Base-by-base conservation (phyloP, 179 eudicot genomes). In the Actinidia polygama region DNA sequence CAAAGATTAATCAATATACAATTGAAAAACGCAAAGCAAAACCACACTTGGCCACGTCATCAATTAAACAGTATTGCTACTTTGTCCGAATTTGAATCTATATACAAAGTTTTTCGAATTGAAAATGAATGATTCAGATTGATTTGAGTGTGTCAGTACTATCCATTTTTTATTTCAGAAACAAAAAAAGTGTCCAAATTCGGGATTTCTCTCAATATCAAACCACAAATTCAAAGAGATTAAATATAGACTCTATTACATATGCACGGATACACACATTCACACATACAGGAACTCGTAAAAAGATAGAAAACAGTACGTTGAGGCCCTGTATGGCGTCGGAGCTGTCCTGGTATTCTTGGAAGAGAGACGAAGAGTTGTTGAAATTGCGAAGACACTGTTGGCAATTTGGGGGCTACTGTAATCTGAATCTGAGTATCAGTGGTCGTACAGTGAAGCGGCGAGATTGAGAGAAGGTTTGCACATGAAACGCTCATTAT, bases 381-480 rank as follows among this genome's bases (percentile, higher is more conserved):
- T 69, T 80, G 76, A 53, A 55, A 69, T 40, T 66, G 81, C 16
- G 67, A 26, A 19, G 81, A 26, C 30, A 16, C 30, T 47, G 15
- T 53, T 19, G 50, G 50, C 26, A 67, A 67, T 53, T 53, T 24
- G 73, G 44, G 75, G 24, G 23, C 74, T 51, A 66, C 36, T 63
- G 18, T 67, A 26, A 12, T 5, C 3, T 51, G 9, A 63, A 63
- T n/a, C n/a, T n/a, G n/a, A n/a, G n/a, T 21, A n/a, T 63, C 10
- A 24, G 10, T 63, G 7, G 12, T 6, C 0, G 69, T 23, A 7
- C 69, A 10, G 78, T 24, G 62, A 51, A 74, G 14, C 4, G 44
- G 61, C 53, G 69, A 77, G 36, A 47, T 59, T 19, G 80, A 63
- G 80, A 47, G 47, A 24, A 63, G 81, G 21, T 78, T 63, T 49